Percentiles rank a stretch among this genome's conserved stretches.
phyloP scores from a whole-genome alignment of 164 flowering plant species.

The Houttuynia cordata region DNA sequence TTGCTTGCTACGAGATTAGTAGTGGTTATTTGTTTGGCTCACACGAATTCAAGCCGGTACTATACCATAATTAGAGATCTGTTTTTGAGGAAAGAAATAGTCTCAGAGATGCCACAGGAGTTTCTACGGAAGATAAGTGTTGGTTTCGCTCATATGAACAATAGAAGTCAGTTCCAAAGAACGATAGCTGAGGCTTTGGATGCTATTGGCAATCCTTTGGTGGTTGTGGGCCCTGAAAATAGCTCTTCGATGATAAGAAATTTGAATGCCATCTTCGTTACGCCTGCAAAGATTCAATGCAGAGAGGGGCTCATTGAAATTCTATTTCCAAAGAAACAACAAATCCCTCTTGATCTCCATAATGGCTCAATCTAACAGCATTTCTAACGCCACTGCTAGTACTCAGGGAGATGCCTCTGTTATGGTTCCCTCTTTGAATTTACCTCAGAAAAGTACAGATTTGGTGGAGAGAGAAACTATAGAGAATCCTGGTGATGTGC shows the following conservation, averaged over 20 bases:
- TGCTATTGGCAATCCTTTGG: slow-evolving; percentile 44
- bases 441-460: neutral
- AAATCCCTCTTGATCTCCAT: neutral
- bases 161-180: neutral
- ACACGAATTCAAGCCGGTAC: slow-evolving; percentile 22
- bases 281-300: slow-evolving; percentile 14
- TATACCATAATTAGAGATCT: slow-evolving; percentile 9
- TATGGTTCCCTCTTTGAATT: neutral
- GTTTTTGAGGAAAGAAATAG: slow-evolving; percentile 14
- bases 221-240: slow-evolving; percentile 19
- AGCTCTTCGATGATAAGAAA: slow-evolving; percentile 2
- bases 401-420: neutral
- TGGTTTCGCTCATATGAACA: neutral
- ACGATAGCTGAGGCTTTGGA: slow-evolving; percentile 38
- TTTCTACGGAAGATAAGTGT: slow-evolving; percentile 18
- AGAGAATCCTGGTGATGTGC: slow-evolving; percentile 1
- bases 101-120: slow-evolving; percentile 24
- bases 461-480: neutral
- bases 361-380: neutral
- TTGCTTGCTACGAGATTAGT: slow-evolving; percentile 33
- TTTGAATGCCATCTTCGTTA: slow-evolving; percentile 21
- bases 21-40: slow-evolving; percentile 23
- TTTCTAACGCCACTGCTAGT: neutral
- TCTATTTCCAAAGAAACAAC: slow-evolving; percentile 27
- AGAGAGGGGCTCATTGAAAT: slow-evolving; percentile 28